Evolutionary conservation across 306 rosid genomes (phyloP).

Genomic region (Lathyrus tuberosus): DNA sequence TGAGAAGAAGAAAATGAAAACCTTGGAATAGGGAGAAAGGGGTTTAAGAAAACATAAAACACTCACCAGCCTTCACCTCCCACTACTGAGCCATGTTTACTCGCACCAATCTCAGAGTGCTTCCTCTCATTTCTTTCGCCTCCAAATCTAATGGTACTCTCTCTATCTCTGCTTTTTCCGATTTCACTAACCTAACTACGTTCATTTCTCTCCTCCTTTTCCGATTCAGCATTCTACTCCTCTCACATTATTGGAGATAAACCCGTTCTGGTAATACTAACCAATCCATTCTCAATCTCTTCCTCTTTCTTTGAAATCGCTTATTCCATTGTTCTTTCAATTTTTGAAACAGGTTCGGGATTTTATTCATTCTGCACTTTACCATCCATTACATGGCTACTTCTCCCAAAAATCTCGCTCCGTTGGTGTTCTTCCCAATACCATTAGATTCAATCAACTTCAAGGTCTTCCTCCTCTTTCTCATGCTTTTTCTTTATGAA

Average conservation of each 20-base stretch:
- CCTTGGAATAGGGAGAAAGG: neutral
- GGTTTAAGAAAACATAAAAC: slow-evolving; percentile 38
- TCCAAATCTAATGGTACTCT: slow-evolving; percentile 46
- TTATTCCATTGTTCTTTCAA: slow-evolving; percentile 11
- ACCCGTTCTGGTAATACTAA: slow-evolving; percentile 69
- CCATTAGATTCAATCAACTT: slow-evolving; percentile 74
- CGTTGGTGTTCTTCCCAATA: slow-evolving; percentile 73
- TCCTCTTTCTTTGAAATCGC: neutral
- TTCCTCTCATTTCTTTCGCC: slow-evolving; percentile 36
- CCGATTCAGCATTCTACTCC: slow-evolving; percentile 62
- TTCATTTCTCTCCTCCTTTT: slow-evolving; percentile 30
- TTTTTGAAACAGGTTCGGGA: slow-evolving; percentile 74
- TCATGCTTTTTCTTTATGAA: too few species aligned
- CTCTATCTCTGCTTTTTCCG: slow-evolving; percentile 5
- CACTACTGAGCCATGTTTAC: slow-evolving; percentile 10
- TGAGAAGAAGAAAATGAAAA: neutral
- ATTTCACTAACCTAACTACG: slow-evolving; percentile 22
- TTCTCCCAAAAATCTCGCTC: slow-evolving; percentile 75
- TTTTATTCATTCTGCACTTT: slow-evolving; percentile 89
- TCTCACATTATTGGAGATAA: slow-evolving; percentile 74
- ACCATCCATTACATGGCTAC: slow-evolving; percentile 80
- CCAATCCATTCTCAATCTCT: neutral
- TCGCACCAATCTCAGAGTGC: slow-evolving; percentile 35
- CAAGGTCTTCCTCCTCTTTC: slow-evolving; percentile 47
- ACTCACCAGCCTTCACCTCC: neutral